Evolutionary conservation across 768 basidiomycete genomes (phyloP), one percentile per base, ranked within the genome.

Genomic region (Pilatotrama ljubarskyi): DNA sequence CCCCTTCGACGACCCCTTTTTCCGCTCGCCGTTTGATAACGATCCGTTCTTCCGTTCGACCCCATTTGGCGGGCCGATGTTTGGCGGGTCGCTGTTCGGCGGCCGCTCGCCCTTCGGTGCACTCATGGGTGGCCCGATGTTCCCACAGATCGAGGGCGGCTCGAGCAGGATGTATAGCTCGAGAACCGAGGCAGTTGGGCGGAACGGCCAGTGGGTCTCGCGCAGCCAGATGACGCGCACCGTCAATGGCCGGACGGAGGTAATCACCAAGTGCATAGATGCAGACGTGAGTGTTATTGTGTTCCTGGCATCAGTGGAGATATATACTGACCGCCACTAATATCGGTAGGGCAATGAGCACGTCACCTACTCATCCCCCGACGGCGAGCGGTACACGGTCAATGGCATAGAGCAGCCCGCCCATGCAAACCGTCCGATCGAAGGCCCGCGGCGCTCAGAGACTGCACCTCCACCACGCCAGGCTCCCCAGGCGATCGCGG

Each of bases 171-270:
- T 63, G 37, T 76, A 67, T 62, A 75, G 56, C 50, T 72, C 65
- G 5, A 48, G 67, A 52, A 70, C 61, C 59, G 70, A 64, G 64
- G 70, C 44, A 56, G 64, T 52, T 49, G 69, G 60, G 52, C 70
- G 38, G 64, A 76, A 66, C 81, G 84, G 82, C 59, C 78, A 60
- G 32, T 74, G 72, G 72, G 71, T 74, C 0, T 79, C 81, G 11
- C 81, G 90, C 70, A 86, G 84, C 66, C 81, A 74, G 58, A 73
- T 81, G 73, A 81, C 81, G 24, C 76, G 80, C 7, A 84, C 76
- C 1, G 73, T 87, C 47, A 90, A 93, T 56, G 90, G 90, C 6
- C 83, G 84, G 15, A 88, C 87, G 0, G 81, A 86, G 59, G 83
- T 70, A 18, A 82, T 72, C 69, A 83, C 65, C 74, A 83, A 73